These are phyloP conservation scores for Mycena pura DNA, from an alignment of 768 basidiomycete species.

Conservation along the genomic window DNA sequence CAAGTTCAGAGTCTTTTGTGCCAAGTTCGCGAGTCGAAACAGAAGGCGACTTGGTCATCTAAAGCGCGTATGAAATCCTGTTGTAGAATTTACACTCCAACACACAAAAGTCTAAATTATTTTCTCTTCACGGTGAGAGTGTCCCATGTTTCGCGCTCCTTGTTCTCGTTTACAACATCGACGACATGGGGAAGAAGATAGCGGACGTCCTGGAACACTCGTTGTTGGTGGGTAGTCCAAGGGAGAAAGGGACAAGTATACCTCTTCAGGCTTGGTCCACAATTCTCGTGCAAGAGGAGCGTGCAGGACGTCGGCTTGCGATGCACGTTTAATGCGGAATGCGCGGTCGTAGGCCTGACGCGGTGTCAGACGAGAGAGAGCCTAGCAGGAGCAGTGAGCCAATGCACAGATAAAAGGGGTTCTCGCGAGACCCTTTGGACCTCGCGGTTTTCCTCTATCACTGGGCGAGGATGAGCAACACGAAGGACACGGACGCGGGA, in stretches of 20 bases:
- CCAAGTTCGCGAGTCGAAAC: too few relatives aligned
- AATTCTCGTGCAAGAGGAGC: constrained; percentile 79
- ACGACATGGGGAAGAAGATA: constrained; percentile 85
- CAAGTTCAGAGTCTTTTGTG: too few relatives aligned
- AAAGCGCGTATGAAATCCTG: too few relatives aligned
- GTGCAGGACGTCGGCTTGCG: constrained; percentile 82
- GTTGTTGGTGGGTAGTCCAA: constrained; percentile 4
- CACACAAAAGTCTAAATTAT: constrained; percentile 36
- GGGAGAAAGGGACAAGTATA: constrained; percentile 40
- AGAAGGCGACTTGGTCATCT: too few relatives aligned
- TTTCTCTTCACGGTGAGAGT: constrained; percentile 73
- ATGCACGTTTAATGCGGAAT: constrained; percentile 86
- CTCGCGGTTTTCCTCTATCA: constrained; percentile 77
- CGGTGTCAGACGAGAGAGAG: constrained; percentile 79
- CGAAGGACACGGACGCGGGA: constrained; percentile 32
- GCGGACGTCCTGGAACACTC: constrained; percentile 73
- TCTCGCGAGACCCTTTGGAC: constrained; percentile 72
- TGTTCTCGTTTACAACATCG: constrained; percentile 75
- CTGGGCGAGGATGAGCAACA: constrained; percentile 40
- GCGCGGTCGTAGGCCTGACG: constrained; percentile 88
- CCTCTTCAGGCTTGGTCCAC: constrained; percentile 80
- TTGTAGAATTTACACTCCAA: too few relatives aligned
- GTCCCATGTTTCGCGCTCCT: constrained; percentile 86
- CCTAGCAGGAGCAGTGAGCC: constrained; percentile 54
- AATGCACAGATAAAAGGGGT: background rate